Evolutionary conservation across 2,329 filamentous ascomycete genomes (phyloP).

Genomic region (Pseudopithomyces maydicus): DNA sequence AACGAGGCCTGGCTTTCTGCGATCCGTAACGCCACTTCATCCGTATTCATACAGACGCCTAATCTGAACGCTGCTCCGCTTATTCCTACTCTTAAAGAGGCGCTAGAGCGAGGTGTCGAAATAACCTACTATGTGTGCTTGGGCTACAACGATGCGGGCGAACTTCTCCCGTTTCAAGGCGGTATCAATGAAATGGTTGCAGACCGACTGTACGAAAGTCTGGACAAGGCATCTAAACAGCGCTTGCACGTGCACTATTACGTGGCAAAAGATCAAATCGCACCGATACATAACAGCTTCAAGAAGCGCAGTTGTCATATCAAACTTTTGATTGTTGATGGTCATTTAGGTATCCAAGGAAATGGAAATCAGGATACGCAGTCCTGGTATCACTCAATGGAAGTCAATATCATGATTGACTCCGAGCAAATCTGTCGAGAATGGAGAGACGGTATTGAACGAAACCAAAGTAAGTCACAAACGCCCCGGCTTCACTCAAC

Average conservation of each 20-base stretch:
- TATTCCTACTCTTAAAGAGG: slow-evolving; percentile 65
- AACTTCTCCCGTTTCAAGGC: slow-evolving; percentile 75
- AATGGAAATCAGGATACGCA: slow-evolving; percentile 84
- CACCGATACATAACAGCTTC: slow-evolving; percentile 68
- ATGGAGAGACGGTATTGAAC: slow-evolving; percentile 66
- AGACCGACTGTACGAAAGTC: slow-evolving; percentile 60
- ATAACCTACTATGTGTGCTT: slow-evolving; percentile 75
- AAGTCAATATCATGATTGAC: slow-evolving; percentile 78
- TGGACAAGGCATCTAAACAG: slow-evolving; percentile 56
- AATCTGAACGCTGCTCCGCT: slow-evolving; percentile 75
- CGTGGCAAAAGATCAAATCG: slow-evolving; percentile 72
- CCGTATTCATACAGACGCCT: slow-evolving; percentile 79
- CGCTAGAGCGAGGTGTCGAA: slow-evolving; percentile 69
- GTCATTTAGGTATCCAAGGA: slow-evolving; percentile 70
- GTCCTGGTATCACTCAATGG: slow-evolving; percentile 77
- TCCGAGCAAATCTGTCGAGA: slow-evolving; percentile 62
- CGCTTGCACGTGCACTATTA: slow-evolving; percentile 71
- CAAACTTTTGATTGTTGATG: slow-evolving; percentile 77
- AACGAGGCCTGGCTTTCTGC: slow-evolving; percentile 76
- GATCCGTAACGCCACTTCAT: slow-evolving; percentile 65
- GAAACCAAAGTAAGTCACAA: slow-evolving; percentile 61
- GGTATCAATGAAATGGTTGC: slow-evolving; percentile 77
- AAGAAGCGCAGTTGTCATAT: slow-evolving; percentile 74
- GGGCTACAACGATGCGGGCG: slow-evolving; percentile 79
- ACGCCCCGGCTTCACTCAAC: not conserved